Base-by-base conservation (phyloP, 768 basidiomycete species). In the Mycena alexandri region DNA sequence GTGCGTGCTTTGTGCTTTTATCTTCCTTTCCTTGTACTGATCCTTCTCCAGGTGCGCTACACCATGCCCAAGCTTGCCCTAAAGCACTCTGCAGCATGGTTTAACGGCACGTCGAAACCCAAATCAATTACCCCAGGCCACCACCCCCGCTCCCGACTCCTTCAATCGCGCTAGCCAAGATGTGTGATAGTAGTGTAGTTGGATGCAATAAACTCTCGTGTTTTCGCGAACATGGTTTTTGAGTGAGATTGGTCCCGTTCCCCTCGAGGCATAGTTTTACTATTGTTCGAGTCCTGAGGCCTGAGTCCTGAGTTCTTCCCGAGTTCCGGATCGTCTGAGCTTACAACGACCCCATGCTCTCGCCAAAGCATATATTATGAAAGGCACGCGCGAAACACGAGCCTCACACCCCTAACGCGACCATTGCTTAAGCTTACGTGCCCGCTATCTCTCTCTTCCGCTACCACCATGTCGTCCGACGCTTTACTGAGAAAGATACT, bases 401-500 rank as follows among this genome's bases (percentile, higher is more conserved):
- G 29, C 6, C 29, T n/a, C 29, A 29, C 3, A 29, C 29, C 29
- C 29, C 29, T n/a, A 41, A 43, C 55, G 55, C 55, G 55, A 41
- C 51, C 19, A 14, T 50, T 24, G 38, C 38, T 56, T 44, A 42
- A 25, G 25, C 41, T 21, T 53, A 47, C 59, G 52, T 42, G 59
- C 44, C 6, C 33, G 53, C 17, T 21, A 61, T 41, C 51, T 67
- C 47, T 38, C 41, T 53, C 47, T 54, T 24, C 42, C 61, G 22
- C n/a, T 36, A 22, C 71, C 55, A 64, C 62, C 64, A 73, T 69
- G 65, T 67, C 71, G 52, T 48, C 85, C 56, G 90, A 92, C 65
- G 87, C 89, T 14, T 77, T 90, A 9, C 81, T 95, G 53, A 84
- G 85, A 0, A 91, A 94, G 77, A 94, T 95, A 61, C 83, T 94